phyloP scores from a whole-genome alignment of 371 early-diverging fungal genomes.

The Actinomucor elegans region DNA sequence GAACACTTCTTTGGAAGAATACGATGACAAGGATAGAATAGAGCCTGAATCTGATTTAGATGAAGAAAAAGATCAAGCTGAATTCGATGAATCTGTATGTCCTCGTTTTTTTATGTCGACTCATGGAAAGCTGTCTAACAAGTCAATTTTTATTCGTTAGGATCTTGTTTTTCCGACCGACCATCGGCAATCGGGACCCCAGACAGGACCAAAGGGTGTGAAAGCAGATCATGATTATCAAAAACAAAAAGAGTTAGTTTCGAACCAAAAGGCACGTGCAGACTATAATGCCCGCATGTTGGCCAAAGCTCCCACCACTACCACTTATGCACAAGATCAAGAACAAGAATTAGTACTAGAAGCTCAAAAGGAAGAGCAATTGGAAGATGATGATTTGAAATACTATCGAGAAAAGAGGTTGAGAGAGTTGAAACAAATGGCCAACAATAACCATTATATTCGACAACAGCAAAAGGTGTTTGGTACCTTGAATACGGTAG shows the following conservation, averaged over 20 bases:
- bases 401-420: constrained; percentile 41
- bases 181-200: constrained; percentile 30
- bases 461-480: constrained; percentile 37
- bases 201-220: constrained; percentile 64
- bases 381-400: constrained; percentile 35
- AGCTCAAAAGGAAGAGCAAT: constrained; percentile 25
- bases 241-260: constrained; percentile 28
- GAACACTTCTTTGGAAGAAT: constrained; percentile 21
- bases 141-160: too few relatives aligned
- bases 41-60: constrained; percentile 20
- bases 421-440: constrained; percentile 29
- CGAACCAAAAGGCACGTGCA: constrained; percentile 17
- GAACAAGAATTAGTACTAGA: constrained; percentile 26
- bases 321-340: constrained; percentile 43
- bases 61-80: constrained; percentile 6
- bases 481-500: constrained; percentile 40
- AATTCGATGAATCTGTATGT: too few relatives aligned
- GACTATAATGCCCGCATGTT: constrained; percentile 43
- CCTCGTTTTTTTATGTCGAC: neutral
- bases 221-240: constrained; percentile 51
- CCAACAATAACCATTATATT: constrained; percentile 19
- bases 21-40: constrained; percentile 17
- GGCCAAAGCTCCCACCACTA: constrained; percentile 46
- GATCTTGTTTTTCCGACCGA: constrained; percentile 1
- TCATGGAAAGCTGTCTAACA: neutral